Evolutionary conservation across 108 stramenopile species (phyloP).

Genomic region (Skeletonema grethae): DNA sequence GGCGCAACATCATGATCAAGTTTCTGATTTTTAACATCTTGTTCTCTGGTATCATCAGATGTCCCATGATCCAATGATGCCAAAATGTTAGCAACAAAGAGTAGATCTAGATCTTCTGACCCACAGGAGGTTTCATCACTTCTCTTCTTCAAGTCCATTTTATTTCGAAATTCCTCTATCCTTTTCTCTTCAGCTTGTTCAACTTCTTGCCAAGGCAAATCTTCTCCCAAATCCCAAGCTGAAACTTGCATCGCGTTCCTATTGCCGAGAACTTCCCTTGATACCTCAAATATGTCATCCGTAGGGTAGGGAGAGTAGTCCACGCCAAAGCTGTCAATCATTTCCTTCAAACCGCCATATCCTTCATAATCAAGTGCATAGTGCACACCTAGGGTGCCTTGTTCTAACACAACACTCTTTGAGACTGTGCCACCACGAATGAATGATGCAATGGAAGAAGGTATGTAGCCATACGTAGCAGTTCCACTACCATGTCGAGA

Average conservation of each 20-base stretch:
- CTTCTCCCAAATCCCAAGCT: constrained; percentile 48
- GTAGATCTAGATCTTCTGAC: constrained; percentile 34
- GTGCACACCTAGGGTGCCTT: constrained; percentile 40
- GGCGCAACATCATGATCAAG: neutral
- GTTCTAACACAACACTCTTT: constrained; percentile 40
- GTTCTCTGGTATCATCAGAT: neutral
- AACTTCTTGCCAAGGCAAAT: constrained; percentile 45
- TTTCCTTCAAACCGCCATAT: constrained; percentile 39
- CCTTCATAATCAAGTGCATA: constrained; percentile 50
- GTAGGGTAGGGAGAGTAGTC: constrained; percentile 43
- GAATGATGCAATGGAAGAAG: constrained; percentile 35
- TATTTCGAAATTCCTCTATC: constrained; percentile 1
- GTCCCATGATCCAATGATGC: constrained; percentile 21
- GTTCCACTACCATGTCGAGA: constrained; percentile 51
- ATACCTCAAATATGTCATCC: constrained; percentile 36
- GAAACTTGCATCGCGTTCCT: constrained; percentile 10
- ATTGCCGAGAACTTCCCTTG: constrained; percentile 16
- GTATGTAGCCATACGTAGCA: constrained; percentile 45
- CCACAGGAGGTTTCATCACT: neutral
- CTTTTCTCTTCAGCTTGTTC: constrained; percentile 20
- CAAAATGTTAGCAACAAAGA: constrained; percentile 33
- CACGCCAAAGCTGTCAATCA: constrained; percentile 45
- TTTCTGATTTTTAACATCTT: neutral
- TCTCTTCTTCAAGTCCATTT: neutral
- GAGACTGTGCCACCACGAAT: constrained; percentile 43